Base-by-base conservation (phyloP, 2,329 filamentous ascomycete species). In the Scytalidium lignicola region DNA sequence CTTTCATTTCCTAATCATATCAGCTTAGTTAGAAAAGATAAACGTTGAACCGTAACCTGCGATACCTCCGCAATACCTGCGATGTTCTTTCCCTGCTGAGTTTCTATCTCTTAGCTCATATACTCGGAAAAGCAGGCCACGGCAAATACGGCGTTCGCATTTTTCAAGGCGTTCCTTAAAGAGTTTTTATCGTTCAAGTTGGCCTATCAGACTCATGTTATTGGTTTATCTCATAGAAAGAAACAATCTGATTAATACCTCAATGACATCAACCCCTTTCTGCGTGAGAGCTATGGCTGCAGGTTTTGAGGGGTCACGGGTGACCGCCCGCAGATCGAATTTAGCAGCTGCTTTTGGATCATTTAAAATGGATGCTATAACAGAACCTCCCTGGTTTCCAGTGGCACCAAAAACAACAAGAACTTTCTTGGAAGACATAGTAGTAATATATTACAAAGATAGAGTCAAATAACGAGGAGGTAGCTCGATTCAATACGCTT, bases 371-470 rank as follows among this genome's bases (percentile, higher is more conserved):
- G 65, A 58, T 3, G 63, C 55, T 51, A 76, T 62, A 19, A 78
- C 71, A 19, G 73, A 75, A 22, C 70, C 70, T 41, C 74, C 75
- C 56, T 79, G 74, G 54, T 71, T 74, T 21, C 70, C 73, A 6
- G 73, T 75, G 19, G 69, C 71, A 17, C 73, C 72, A 41, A 74
- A 58, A n/a, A 76, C 69, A n/a, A 66, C 67, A 40, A 73, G 60
- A 43, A 73, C 55, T 45, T 70, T 66, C 43, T 43, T 44, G 9
- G 41, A 45, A 8, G 47, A 37, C 50, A 52, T 50, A n/a, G n/a
- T n/a, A n/a, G n/a, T n/a, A n/a, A n/a, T n/a, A n/a, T n/a, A n/a
- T n/a, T n/a, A n/a, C n/a, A n/a, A n/a, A n/a, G n/a, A n/a, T n/a
- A n/a, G n/a, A n/a, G n/a, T n/a, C n/a, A n/a, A n/a, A n/a, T n/a